Evolutionary conservation across 2,329 filamentous ascomycete species (phyloP).

Genomic region (Aspergillus nomiae): DNA sequence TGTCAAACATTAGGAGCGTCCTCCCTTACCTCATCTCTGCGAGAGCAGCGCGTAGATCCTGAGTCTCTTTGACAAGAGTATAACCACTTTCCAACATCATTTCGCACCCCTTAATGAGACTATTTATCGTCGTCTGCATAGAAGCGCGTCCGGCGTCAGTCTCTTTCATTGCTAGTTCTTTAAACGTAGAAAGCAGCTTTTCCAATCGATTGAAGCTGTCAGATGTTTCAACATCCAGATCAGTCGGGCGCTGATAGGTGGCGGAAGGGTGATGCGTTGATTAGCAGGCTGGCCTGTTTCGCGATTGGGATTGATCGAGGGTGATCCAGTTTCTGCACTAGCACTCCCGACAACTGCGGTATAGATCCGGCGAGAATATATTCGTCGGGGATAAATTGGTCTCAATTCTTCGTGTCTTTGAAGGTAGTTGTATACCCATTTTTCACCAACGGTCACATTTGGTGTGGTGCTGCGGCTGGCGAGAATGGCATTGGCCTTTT

Average conservation of each 20-base stretch:
- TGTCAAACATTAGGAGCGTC: neutral
- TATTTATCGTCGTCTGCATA: neutral
- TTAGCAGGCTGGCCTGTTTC: neutral
- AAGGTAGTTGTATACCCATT: conserved; percentile 14
- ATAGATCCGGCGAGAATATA: conserved; percentile 10
- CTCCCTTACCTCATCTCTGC: neutral
- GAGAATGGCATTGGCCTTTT: conserved; percentile 16
- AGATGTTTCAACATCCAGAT: neutral
- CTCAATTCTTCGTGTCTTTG: conserved; percentile 3
- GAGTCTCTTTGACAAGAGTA: neutral
- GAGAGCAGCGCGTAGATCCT: neutral
- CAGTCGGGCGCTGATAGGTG: neutral
- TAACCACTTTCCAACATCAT: neutral
- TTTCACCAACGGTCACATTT: conserved; percentile 6
- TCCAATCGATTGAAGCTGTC: neutral
- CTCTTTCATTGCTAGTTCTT: neutral
- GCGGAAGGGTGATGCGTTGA: neutral
- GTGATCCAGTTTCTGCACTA: neutral
- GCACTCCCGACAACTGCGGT: neutral
- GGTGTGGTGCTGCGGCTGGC: neutral
- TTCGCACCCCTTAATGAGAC: neutral
- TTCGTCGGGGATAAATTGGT: conserved; percentile 6
- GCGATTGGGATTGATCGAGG: neutral
- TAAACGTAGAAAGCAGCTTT: neutral
- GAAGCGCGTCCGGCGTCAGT: neutral